These are phyloP conservation scores for Calycina herbarum DNA, from an alignment of 2,329 filamentous ascomycete species.

Conservation along the genomic window DNA sequence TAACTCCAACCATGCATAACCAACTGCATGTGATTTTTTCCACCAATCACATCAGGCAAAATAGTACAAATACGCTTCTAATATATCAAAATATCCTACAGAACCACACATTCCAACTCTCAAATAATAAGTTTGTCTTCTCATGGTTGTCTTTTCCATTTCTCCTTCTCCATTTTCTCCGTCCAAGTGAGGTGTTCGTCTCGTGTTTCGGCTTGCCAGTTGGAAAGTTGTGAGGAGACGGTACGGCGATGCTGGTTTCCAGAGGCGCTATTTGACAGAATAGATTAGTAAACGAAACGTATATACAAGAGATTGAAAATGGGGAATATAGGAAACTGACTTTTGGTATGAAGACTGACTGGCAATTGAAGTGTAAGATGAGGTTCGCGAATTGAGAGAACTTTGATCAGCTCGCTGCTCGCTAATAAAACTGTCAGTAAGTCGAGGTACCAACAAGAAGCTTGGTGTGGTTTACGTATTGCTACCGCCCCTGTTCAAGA, in stretches of 20 bases:
- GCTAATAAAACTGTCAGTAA: not conserved
- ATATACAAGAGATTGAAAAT: not conserved
- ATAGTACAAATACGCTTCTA: not conserved
- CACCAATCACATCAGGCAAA: not conserved
- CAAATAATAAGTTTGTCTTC: not conserved
- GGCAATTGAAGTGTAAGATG: not conserved
- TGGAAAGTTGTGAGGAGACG: not conserved
- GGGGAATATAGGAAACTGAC: not conserved
- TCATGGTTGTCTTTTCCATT: not conserved
- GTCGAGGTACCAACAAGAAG: not conserved
- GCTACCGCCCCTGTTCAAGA: not conserved
- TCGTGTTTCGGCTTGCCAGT: not conserved
- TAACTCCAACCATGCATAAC: not conserved
- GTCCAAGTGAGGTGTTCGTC: not conserved
- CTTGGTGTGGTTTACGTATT: not conserved
- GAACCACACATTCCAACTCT: not conserved
- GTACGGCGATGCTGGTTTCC: not conserved
- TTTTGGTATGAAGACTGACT: not conserved
- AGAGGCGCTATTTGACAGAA: not conserved
- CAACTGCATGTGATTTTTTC: not conserved
- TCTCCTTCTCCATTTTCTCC: not conserved
- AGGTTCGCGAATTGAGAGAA: not conserved
- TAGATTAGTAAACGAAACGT: not conserved
- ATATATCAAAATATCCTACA: not conserved
- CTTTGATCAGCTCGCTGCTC: not conserved